These are phyloP conservation scores for Triticum monococcum DNA, from an alignment of 176 grass and related monocot species.

Conservation along the genomic window DNA sequence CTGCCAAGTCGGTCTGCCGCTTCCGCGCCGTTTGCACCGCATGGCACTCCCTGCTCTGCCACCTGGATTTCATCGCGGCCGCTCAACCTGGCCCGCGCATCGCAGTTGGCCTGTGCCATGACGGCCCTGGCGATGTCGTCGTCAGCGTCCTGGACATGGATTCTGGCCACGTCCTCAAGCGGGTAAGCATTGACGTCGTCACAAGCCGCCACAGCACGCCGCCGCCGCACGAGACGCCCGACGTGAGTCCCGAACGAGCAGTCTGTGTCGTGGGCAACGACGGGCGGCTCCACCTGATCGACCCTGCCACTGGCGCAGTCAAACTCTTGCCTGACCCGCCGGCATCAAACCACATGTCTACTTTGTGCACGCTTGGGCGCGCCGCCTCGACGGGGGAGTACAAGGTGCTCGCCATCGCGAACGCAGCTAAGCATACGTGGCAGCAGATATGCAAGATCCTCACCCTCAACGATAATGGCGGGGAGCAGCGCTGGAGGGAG, in stretches of 20 bases:
- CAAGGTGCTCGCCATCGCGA: background rate
- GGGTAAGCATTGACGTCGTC: background rate
- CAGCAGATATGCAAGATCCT: background rate
- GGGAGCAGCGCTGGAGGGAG: background rate
- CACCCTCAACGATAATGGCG: background rate
- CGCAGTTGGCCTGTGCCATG: background rate
- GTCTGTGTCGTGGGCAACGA: background rate
- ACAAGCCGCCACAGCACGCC: no score
- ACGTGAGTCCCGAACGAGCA: background rate
- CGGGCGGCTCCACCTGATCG: background rate
- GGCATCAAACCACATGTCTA: background rate
- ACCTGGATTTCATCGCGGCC: background rate
- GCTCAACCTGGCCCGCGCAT: background rate
- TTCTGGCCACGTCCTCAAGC: background rate
- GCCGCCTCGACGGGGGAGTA: background rate
- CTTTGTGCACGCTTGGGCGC: background rate
- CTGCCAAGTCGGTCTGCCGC: background rate
- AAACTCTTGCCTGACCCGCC: background rate
- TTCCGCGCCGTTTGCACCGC: background rate
- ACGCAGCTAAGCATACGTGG: no score
- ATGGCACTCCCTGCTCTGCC: background rate
- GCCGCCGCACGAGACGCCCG: background rate
- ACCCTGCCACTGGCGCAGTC: background rate
- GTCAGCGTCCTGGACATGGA: background rate
- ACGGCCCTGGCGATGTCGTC: background rate